A percentile compares a stretch with the other conserved stretches of the same genome.
phyloP scores from a whole-genome alignment of 352 stramenopile species.

The Phytopythium sindhum region DNA sequence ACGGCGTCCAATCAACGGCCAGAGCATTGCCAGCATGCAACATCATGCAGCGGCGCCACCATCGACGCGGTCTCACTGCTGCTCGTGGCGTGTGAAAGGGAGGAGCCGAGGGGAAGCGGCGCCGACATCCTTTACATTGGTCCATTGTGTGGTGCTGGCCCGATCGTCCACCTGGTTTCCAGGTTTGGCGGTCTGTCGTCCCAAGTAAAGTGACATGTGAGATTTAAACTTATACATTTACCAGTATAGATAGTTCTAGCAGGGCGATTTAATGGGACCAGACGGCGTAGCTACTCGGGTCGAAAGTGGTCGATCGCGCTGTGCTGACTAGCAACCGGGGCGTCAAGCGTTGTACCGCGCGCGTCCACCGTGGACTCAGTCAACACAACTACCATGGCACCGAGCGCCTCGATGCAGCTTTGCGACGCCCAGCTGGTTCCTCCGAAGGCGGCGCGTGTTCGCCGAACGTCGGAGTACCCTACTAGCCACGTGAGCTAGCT shows the following conservation, averaged over 20 bases:
- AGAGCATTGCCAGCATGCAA: not conserved
- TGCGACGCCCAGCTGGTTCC: constrained; percentile 4
- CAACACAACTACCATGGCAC: not conserved
- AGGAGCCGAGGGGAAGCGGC: not conserved
- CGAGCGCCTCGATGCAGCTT: not conserved
- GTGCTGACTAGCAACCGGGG: not conserved
- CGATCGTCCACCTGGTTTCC: constrained; percentile 7
- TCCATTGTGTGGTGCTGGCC: constrained; percentile 3
- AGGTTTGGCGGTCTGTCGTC: not conserved
- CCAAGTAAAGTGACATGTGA: not conserved
- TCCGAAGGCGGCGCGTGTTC: constrained; percentile 1
- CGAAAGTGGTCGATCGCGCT: not conserved
- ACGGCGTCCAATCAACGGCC: not conserved
- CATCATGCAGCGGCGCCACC: not conserved
- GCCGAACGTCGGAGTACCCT: not conserved
- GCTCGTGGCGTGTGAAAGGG: not conserved
- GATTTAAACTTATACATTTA: not conserved
- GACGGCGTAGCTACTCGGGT: not conserved
- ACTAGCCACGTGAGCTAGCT: not conserved
- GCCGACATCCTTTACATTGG: constrained; percentile 2
- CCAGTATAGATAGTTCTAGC: not conserved
- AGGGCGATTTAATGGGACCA: not conserved
- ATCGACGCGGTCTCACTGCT: not conserved
- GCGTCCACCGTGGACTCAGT: not conserved
- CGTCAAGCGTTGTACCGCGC: not conserved